A percentile compares a stretch with the other conserved stretches of the same genome.
These are phyloP conservation scores for Hericium rajendrae DNA, from an alignment of 768 basidiomycete species.

Conservation along the genomic window DNA sequence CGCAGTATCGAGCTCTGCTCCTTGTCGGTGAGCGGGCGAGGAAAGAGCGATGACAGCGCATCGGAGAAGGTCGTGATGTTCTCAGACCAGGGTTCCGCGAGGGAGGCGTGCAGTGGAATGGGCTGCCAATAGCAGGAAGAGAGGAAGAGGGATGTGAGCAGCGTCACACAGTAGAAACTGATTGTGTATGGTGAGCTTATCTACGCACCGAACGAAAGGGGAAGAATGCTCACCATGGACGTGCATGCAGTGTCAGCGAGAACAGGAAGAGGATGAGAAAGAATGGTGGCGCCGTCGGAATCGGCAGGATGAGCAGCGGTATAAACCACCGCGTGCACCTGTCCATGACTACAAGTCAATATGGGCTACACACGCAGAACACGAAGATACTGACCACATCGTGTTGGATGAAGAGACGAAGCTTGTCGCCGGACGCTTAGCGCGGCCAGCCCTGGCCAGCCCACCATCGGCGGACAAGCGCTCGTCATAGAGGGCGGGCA, in stretches of 20 bases:
- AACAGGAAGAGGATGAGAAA: conserved; percentile 72
- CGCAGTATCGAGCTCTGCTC: conserved; percentile 49
- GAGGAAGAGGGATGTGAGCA: conserved; percentile 74
- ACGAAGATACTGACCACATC: conserved; percentile 44
- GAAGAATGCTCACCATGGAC: conserved; percentile 55
- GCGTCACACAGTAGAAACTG: conserved; percentile 82
- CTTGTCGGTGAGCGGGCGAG: conserved; percentile 27
- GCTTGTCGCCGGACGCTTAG: background rate
- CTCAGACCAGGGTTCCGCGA: conserved; percentile 53
- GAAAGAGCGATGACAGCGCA: conserved; percentile 37
- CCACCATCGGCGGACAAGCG: background rate
- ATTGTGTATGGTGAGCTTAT: background rate
- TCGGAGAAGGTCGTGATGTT: conserved; percentile 68
- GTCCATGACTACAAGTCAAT: background rate
- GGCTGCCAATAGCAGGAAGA: conserved; percentile 90
- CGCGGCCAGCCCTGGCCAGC: background rate
- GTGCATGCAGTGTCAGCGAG: conserved; percentile 70
- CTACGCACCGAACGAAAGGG: background rate
- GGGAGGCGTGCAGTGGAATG: conserved; percentile 51
- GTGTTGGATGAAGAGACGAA: background rate
- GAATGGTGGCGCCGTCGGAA: conserved; percentile 74
- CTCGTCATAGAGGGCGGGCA: background rate
- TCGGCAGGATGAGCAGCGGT: conserved; percentile 63
- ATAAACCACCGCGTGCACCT: conserved; percentile 88
- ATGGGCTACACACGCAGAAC: background rate